These are phyloP conservation scores for Tanacetum coccineum DNA, from an alignment of 129 eudicot species.

Conservation along the genomic window DNA sequence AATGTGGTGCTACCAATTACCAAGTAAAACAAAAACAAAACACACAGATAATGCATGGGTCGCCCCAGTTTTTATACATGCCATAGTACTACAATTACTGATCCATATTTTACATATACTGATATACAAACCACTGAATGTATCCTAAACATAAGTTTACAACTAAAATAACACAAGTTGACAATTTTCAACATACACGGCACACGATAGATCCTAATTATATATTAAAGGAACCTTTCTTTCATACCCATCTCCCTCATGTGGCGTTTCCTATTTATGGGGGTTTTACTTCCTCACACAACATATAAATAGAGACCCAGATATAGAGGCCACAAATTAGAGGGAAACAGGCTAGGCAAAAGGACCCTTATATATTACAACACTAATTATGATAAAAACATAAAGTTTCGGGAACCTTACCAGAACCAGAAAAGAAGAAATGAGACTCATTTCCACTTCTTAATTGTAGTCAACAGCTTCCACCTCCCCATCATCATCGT, in stretches of 20 bases:
- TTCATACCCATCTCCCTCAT: conserved; percentile 11
- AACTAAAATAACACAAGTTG: conserved; percentile 18
- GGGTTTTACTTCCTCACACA: conserved; percentile 7
- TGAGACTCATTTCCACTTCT: conserved; percentile 10
- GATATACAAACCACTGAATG: neutral
- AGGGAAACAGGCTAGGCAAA: conserved; percentile 11
- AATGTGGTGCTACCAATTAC: neutral
- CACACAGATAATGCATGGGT: neutral
- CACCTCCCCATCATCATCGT: conserved; percentile 7
- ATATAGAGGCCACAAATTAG: conserved; percentile 6
- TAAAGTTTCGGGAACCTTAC: conserved; percentile 1
- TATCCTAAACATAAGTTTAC: conserved; percentile 21
- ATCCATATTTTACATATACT: neutral
- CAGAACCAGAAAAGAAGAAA: neutral
- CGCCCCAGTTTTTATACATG: neutral
- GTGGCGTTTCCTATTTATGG: conserved; percentile 10
- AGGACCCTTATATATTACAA: conserved; percentile 16
- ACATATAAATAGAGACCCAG: conserved; percentile 14
- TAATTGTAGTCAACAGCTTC: conserved; percentile 20
- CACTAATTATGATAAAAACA: neutral
- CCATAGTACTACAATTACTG: conserved; percentile 3
- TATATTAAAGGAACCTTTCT: conserved; percentile 14
- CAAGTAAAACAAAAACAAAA: too few relatives aligned
- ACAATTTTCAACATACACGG: conserved; percentile 10
- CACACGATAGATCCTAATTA: conserved; percentile 17